Evolutionary conservation across 2,329 filamentous ascomycete genomes (phyloP), one percentile per base, ranked within the genome.

Genomic region (Huntiella decipiens): DNA sequence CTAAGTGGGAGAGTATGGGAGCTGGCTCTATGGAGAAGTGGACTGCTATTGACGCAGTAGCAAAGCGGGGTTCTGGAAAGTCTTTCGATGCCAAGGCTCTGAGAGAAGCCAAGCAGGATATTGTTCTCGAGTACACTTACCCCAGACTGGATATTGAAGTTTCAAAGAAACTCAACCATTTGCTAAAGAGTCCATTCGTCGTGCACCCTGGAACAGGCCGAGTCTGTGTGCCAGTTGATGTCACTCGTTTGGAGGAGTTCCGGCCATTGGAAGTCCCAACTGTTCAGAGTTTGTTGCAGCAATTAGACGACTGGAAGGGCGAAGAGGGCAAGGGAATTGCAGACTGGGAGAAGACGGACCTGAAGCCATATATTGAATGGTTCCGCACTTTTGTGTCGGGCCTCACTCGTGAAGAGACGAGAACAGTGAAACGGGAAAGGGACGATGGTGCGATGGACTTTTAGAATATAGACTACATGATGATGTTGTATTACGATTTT

Each of bases 41-140:
- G 91, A 74, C 82, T 19, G 91, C 96, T 59, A 96, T 98, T 55
- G 84, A 96, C 58, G 67, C 76, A 1, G 61, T 94, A 10, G 91
- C 88, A 40, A 83, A 84, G 61, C 74, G 77, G 1, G 81, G 82
- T 32, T 74, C 74, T 22, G 76, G 77, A 57, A 80, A 77, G 56
- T 69, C 71, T 7, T 71, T 94, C n/a, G 79, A 91, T 53, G 61
- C 77, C 0, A 75, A 71, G 51, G 75, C 79, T 2, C 70, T 98
- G 10, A 71, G 81, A 6, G 84, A 95, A 56, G 85, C 86, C 16
- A 96, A 95, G 63, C 86, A 95, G 60, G 91, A 96, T 58, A 82
- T 98, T 51, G 79, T 96, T 3, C 74, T 98, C 28, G 91, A 98
- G 63, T 96, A 98, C 64, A 95, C 91, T 5, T 98, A 98, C 61